Evolutionary conservation across 805 yeast species (phyloP).

Genomic region (Candida quercuum): DNA sequence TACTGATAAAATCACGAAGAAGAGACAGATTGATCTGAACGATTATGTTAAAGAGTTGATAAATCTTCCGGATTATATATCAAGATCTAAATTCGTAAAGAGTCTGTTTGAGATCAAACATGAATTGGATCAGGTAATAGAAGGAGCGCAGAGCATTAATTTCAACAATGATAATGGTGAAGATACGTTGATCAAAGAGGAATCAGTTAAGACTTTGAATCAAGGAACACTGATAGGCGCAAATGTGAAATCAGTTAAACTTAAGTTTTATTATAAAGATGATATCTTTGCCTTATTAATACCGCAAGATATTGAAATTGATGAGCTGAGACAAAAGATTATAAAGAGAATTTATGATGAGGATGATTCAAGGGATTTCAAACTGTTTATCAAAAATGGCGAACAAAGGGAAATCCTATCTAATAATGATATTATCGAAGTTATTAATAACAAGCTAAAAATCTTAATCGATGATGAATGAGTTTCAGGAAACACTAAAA

Average conservation of each 20-base stretch:
- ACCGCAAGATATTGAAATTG: slow-evolving; percentile 40
- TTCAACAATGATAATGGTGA: slow-evolving; percentile 18
- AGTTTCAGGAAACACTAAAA: slow-evolving; percentile 1
- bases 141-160: slow-evolving; percentile 6
- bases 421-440: slow-evolving; percentile 28
- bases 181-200: slow-evolving; percentile 24
- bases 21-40: slow-evolving; percentile 50
- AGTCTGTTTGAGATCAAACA: slow-evolving; percentile 57
- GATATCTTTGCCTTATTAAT: slow-evolving; percentile 73
- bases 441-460: slow-evolving; percentile 31
- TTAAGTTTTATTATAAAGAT: slow-evolving; percentile 73
- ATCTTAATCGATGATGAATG: slow-evolving; percentile 31
- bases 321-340: slow-evolving; percentile 47
- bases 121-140: slow-evolving; percentile 27
- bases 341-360: slow-evolving; percentile 42
- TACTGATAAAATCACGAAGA: slow-evolving; percentile 63
- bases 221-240: slow-evolving; percentile 4
- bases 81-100: slow-evolving; percentile 62
- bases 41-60: slow-evolving; percentile 55
- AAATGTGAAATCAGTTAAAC: slow-evolving; percentile 35
- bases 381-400: slow-evolving; percentile 28
- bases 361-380: slow-evolving; percentile 25
- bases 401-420: slow-evolving; percentile 28
- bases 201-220: slow-evolving; percentile 17
- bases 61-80: slow-evolving; percentile 69